A percentile compares a stretch with the other conserved stretches of the same genome.
These are phyloP conservation scores for Exophiala alcalophila DNA, from an alignment of 2,329 filamentous ascomycete species.

Conservation along the genomic window DNA sequence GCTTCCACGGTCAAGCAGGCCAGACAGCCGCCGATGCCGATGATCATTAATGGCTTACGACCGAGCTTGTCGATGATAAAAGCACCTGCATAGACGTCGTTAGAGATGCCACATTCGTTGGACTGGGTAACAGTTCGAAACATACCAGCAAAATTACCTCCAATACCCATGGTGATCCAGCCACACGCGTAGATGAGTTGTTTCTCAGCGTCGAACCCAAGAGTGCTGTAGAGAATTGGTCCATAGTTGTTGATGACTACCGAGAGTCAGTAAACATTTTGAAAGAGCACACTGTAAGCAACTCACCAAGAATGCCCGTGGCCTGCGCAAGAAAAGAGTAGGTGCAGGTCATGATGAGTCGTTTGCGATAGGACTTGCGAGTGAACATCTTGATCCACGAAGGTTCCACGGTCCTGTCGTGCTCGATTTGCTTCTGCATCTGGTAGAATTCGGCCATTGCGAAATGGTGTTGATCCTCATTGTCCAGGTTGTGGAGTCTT, in stretches of 20 bases:
- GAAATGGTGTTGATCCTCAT: too few species aligned
- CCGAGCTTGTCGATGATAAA: constrained; percentile 23
- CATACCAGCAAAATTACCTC: constrained; percentile 13
- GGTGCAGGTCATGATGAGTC: constrained; percentile 6
- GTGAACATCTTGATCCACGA: constrained; percentile 12
- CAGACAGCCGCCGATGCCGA: constrained; percentile 24
- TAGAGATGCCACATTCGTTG: too few species aligned
- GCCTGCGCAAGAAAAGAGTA: constrained; percentile 15
- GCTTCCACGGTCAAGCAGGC: constrained; percentile 12
- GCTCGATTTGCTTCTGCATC: constrained; percentile 20
- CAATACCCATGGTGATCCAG: constrained; percentile 16
- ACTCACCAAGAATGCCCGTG: constrained; percentile 12
- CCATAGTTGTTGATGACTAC: constrained; percentile 24
- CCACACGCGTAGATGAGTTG: constrained; percentile 17
- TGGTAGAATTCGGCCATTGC: constrained; percentile 19
- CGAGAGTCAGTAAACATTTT: too few species aligned
- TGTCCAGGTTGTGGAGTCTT: constrained; percentile 23
- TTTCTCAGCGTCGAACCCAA: constrained; percentile 17
- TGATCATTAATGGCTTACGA: constrained; percentile 30
- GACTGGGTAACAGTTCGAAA: too few species aligned
- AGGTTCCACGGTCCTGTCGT: constrained; percentile 12
- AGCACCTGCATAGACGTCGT: too few species aligned
- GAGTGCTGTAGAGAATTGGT: constrained; percentile 11
- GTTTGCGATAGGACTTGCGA: constrained; percentile 14
- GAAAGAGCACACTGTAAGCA: too few species aligned